Conservation (phyloP, 345 rosid genomes). For the Populus nigra region DNA sequence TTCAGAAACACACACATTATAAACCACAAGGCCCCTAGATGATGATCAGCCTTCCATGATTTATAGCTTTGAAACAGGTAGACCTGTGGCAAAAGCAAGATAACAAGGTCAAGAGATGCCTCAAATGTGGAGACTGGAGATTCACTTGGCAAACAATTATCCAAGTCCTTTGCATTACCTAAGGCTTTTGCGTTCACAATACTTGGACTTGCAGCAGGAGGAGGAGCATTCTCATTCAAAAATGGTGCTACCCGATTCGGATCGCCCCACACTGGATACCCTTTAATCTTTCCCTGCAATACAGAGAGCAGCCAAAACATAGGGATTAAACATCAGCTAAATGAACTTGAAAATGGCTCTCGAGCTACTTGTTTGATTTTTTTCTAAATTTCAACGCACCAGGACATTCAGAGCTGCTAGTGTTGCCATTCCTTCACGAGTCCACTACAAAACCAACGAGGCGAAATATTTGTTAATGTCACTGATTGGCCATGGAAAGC, state of each 20-base stretch:
- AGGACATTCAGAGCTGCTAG: constrained; percentile 89
- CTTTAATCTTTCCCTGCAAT: constrained; percentile 79
- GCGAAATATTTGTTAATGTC: not conserved
- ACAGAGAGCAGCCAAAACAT: not conserved
- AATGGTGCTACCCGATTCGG: constrained; percentile 77
- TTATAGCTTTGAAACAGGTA: constrained; percentile 80
- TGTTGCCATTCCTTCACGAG: constrained; percentile 99
- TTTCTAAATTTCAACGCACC: constrained; percentile 35
- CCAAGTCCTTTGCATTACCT: constrained; percentile 33
- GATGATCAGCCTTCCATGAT: constrained; percentile 12
- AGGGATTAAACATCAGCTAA: not conserved
- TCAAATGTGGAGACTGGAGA: not conserved
- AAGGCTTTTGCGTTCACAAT: constrained; percentile 83
- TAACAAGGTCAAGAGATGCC: not conserved
- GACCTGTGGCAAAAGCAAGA: constrained; percentile 44
- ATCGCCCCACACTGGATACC: constrained; percentile 82
- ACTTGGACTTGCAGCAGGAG: constrained; percentile 87
- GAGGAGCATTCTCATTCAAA: constrained; percentile 68
- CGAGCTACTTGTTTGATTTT: too few species aligned
- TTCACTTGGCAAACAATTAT: not conserved
- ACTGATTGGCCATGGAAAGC: not conserved
- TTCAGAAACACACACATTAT: not conserved
- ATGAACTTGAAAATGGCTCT: not conserved
- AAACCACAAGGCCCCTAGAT: not conserved
- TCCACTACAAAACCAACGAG: constrained; percentile 57